Evolutionary conservation across 116 monocot genomes (phyloP).

Genomic region (Cymodocea nodosa): DNA sequence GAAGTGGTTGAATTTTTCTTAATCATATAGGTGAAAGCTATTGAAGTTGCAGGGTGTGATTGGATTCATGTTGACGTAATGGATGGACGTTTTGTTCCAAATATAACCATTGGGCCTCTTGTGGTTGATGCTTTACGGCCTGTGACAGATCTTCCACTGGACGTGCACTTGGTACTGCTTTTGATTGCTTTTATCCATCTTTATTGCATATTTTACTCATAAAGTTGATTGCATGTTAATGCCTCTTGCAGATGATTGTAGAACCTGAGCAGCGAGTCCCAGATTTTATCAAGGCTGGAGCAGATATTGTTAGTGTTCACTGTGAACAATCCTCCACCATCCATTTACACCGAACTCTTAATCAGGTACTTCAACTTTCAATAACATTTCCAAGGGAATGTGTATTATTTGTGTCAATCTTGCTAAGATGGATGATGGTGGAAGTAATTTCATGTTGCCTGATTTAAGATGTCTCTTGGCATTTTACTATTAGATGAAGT

Average conservation of each 20-base stretch:
- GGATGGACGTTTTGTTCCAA: constrained; percentile 98
- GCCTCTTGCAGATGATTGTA: constrained; percentile 80
- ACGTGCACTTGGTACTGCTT: constrained; percentile 83
- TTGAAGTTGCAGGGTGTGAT: constrained; percentile 94
- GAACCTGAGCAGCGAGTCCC: constrained; percentile 90
- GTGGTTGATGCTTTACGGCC: constrained; percentile 87
- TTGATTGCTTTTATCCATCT: background rate
- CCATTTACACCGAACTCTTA: constrained; percentile 83
- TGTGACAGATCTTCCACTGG: constrained; percentile 91
- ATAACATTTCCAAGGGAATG: too few species aligned
- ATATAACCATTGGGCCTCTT: constrained; percentile 95
- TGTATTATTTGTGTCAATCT: too few species aligned
- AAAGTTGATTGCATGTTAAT: background rate
- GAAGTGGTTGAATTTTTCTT: background rate
- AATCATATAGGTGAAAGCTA: constrained; percentile 71
- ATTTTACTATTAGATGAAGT: too few species aligned
- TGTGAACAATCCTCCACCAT: constrained; percentile 92
- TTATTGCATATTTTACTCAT: background rate
- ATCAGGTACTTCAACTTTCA: constrained; percentile 36
- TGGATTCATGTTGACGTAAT: constrained; percentile 99
- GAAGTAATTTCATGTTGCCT: too few species aligned
- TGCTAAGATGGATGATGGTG: too few species aligned
- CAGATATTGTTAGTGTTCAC: constrained; percentile 94
- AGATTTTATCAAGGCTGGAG: constrained; percentile 97
- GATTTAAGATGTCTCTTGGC: too few species aligned